Conservation (phyloP, 2,329 filamentous ascomycete species). For the Monilinia laxa region DNA sequence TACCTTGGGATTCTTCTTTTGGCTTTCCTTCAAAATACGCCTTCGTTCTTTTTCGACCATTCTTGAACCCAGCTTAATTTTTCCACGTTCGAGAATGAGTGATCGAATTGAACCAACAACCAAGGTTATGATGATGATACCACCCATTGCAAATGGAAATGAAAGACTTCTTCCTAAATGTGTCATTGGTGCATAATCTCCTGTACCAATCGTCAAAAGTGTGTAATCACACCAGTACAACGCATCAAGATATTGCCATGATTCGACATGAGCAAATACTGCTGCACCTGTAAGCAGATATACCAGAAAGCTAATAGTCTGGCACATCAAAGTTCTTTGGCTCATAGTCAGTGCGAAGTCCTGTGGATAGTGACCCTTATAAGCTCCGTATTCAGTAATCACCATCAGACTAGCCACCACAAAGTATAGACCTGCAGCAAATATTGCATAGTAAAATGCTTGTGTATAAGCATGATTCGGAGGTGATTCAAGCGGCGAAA, state of each 20-base stretch:
- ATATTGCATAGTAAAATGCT: slow-evolving; percentile 83
- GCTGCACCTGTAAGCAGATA: slow-evolving; percentile 78
- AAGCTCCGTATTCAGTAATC: slow-evolving; percentile 77
- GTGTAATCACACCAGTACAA: slow-evolving; percentile 78
- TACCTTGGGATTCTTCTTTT: slow-evolving; percentile 49
- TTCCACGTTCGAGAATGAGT: slow-evolving; percentile 58
- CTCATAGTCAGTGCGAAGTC: slow-evolving; percentile 76
- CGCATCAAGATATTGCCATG: slow-evolving; percentile 74
- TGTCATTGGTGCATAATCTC: slow-evolving; percentile 52
- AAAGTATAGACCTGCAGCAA: slow-evolving; percentile 75
- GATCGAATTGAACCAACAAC: slow-evolving; percentile 78
- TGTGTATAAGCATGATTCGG: slow-evolving; percentile 67
- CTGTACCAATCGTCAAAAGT: slow-evolving; percentile 63
- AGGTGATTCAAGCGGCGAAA: slow-evolving; percentile 49
- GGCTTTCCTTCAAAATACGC: slow-evolving; percentile 48
- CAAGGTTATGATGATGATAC: slow-evolving; percentile 80
- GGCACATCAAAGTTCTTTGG: slow-evolving; percentile 84
- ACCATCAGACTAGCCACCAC: slow-evolving; percentile 73
- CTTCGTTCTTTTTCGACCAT: slow-evolving; percentile 61
- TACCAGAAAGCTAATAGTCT: slow-evolving; percentile 81
- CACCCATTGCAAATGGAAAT: slow-evolving; percentile 79
- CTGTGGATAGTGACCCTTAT: slow-evolving; percentile 66
- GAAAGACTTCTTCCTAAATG: slow-evolving; percentile 67
- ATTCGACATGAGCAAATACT: slow-evolving; percentile 70
- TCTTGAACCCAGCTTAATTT: slow-evolving; percentile 53